Evolutionary conservation across 2,329 filamentous ascomycete species (phyloP), one percentile per base, ranked within the genome.

Genomic region (Paraconiothyrium sp.): DNA sequence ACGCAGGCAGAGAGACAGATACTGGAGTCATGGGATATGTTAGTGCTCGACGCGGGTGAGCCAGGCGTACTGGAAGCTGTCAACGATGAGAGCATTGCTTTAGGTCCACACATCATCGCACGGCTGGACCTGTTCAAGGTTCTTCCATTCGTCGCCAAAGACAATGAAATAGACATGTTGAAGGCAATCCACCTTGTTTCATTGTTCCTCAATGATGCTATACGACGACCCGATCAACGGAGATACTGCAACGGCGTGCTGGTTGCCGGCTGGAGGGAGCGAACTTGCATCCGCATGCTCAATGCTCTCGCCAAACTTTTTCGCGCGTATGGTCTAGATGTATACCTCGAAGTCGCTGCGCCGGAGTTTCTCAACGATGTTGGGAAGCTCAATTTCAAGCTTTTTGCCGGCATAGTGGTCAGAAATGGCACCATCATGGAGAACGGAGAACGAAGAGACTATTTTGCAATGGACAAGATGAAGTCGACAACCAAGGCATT

Each of bases 401-500:
- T 65, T 4, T 76, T 78, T 49, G 67, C 73, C 13, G 76, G 76
- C 4, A 58, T 76, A 2, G 59, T 78, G 2, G 67, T 79, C 8
- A 68, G 74, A n/a, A 78, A 78, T 61, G 76, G 71, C 11, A 77
- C 76, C 1, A 76, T 79, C 34, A 62, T 76, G 37, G 52, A 58
- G 14, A 76, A 76, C 54, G 76, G 76, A 14, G 73, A 78, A 56
- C 72, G 72, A 11, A 62, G 76, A 56, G 76, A 79, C 58, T 79
- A 72, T 59, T 79, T 79, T 54, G 71, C 67, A 10, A 78, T 79
- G 75, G 76, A 78, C 51, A 79, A 77, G 59, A 78, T 79, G 76
- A 77, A 75, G 57, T 73, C 69, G 1, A 78, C 76, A 1, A 76
- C 74, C 11, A 77, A 76, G 57, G 73, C 72, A 2, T 78, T 79